phyloP scores from a whole-genome alignment of 1,284 basidiomycete genomes.

The Cryptococcus sp. region DNA sequence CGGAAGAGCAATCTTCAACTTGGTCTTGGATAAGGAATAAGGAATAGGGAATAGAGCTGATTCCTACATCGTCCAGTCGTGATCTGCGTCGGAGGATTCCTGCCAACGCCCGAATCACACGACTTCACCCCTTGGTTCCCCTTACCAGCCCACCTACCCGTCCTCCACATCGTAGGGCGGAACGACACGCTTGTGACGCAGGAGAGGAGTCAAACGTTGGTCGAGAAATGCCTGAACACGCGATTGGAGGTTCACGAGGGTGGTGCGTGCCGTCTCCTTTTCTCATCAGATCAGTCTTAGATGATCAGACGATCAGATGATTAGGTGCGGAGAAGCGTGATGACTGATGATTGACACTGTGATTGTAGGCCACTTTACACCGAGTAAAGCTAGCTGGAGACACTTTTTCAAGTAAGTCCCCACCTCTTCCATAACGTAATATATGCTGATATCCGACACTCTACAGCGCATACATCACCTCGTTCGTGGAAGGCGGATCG shows the following conservation, averaged over 20 bases:
- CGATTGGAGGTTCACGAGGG: slow-evolving; percentile 54
- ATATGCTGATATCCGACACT: background rate
- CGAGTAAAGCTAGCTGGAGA: slow-evolving; percentile 52
- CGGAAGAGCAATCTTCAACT: background rate
- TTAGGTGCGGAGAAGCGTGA: background rate
- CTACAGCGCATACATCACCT: slow-evolving; percentile 50
- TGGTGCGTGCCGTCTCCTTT: slow-evolving; percentile 24
- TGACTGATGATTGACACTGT: background rate
- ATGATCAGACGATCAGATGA: background rate
- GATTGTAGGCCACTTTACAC: slow-evolving; percentile 49
- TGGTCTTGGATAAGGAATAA: no score
- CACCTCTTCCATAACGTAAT: background rate
- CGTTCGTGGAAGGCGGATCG: slow-evolving; percentile 43
- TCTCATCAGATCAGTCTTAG: no score
- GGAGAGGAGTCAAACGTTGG: slow-evolving; percentile 66
- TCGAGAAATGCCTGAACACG: slow-evolving; percentile 60
- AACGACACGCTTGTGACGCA: slow-evolving; percentile 77
- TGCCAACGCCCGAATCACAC: slow-evolving; percentile 43
- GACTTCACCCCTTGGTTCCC: slow-evolving; percentile 58
- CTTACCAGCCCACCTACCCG: slow-evolving; percentile 61
- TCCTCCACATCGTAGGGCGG: slow-evolving; percentile 76
- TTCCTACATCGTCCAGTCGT: slow-evolving; percentile 56
- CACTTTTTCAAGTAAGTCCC: slow-evolving; percentile 51
- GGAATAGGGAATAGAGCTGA: background rate
- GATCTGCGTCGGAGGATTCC: slow-evolving; percentile 60